These are phyloP conservation scores for Reticulascus tulasneorum DNA, from an alignment of 2,329 filamentous ascomycete genomes.

Conservation along the genomic window DNA sequence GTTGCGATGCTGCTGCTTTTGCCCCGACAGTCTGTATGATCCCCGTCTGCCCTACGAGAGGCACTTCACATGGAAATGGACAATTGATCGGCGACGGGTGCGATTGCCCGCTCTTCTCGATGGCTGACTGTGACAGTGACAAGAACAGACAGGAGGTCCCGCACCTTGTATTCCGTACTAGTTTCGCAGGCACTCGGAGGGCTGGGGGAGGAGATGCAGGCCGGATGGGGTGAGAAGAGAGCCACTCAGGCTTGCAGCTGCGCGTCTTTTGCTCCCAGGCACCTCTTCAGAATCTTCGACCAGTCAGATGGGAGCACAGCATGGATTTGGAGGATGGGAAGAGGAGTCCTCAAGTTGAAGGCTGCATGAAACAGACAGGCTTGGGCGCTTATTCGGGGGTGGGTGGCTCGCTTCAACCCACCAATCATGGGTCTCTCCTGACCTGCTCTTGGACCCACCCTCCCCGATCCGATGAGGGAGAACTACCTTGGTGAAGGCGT, in stretches of 20 bases:
- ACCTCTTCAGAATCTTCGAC: constrained; percentile 16
- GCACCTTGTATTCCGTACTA: no score
- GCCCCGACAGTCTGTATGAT: no score
- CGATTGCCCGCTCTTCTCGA: no score
- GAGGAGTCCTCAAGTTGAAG: constrained; percentile 24
- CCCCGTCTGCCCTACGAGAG: constrained; percentile 7
- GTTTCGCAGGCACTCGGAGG: background rate
- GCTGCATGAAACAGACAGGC: constrained; percentile 48
- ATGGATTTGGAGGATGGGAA: constrained; percentile 23
- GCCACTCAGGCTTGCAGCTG: constrained; percentile 31
- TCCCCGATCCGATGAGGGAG: no score
- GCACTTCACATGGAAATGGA: constrained; percentile 6
- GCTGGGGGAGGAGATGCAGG: background rate
- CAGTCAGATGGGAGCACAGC: constrained; percentile 25
- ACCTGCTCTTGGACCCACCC: no score
- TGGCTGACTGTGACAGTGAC: no score
- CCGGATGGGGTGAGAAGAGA: constrained; percentile 16
- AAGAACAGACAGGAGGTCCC: no score
- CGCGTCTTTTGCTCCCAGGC: constrained; percentile 25
- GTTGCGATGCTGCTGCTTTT: no score
- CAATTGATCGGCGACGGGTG: no score
- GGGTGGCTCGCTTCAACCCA: constrained; percentile 37
- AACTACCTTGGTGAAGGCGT: no score
- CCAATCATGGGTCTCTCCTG: constrained; percentile 32
- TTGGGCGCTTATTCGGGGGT: constrained; percentile 53